Evolutionary conservation across 1,139 yeast genomes (phyloP), one percentile per base, ranked within the genome.

Genomic region (Taphrina deformans): DNA sequence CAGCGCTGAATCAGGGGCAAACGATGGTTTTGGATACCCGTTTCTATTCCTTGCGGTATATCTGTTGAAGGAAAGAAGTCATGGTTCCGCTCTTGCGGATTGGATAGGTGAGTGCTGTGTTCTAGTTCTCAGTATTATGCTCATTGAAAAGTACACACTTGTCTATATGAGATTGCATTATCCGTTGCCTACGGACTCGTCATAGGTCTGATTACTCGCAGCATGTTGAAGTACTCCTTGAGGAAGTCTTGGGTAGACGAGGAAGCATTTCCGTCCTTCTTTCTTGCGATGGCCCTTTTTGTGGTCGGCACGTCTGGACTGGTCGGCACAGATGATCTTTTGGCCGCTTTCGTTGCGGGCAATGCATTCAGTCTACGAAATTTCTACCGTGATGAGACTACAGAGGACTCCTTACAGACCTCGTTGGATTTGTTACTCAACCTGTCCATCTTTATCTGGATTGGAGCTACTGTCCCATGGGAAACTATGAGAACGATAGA

Each of bases 21-120:
- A 78, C 65, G 80, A 78, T 63, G 80, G 80, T 1, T 72, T 78
- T 62, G 80, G 79, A 0, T 78, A 76, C 64, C 80, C 80, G 3
- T 78, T 78, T 68, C 73, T 77, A 27, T 73, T 75, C 58, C 70
- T 78, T 26, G 78, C 79, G 1, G 71, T 75, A 21, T 73, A 72
- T 55, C 71, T 77, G 9, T 69, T 75, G 44, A 70, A 72, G 5
- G 73, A 72, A 65, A 50, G 67, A 14, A 75, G 53, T 24, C 51
- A 75, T 1, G 63, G 71, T 2, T 24, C 18, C 7, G 70, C 70
- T 12, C 73, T 78, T 44, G 75, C 77, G 16, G 72, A 77, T 33
- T 78, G 79, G 78, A 66, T 78, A 23, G 73, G 53, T 48, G n/a
- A 18, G 35, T 1, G 10, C 10, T 44, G 27, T 23, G 1, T 9